Percentiles rank a stretch among this genome's conserved stretches.
Evolutionary conservation across 345 rosid genomes (phyloP).

Genomic region (Durio zibethinus): DNA sequence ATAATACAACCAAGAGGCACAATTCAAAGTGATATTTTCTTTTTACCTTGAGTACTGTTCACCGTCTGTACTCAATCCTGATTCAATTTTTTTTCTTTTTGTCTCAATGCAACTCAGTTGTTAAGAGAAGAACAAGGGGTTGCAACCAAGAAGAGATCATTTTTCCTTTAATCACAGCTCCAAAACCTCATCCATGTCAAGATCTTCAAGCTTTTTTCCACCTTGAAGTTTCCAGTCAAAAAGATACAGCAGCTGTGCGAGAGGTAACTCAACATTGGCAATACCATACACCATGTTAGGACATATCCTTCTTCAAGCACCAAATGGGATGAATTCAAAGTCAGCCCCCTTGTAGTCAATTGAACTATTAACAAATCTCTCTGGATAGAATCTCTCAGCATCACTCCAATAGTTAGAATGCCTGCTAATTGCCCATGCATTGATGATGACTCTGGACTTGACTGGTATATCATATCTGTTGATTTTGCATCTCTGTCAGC

Average conservation of each 20-base stretch:
- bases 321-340: not conserved
- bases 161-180: not conserved
- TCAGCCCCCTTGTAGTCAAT: not conserved
- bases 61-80: too few relatives aligned
- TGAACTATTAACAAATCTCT: not conserved
- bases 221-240: not conserved
- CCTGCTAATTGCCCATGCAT: conserved; percentile 8
- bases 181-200: not conserved
- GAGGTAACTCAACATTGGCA: not conserved
- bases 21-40: too few relatives aligned
- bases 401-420: not conserved
- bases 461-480: conserved; percentile 7
- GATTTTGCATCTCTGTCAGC: not conserved
- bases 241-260: not conserved
- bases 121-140: not conserved
- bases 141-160: not conserved
- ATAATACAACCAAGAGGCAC: too few relatives aligned
- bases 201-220: not conserved
- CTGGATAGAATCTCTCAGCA: not conserved
- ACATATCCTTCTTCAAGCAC: conserved; percentile 8
- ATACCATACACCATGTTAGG: not conserved
- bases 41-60: too few relatives aligned
- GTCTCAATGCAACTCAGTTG: too few relatives aligned
- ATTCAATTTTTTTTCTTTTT: too few relatives aligned
- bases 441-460: not conserved